Evolutionary conservation across 169 alveolate genomes (phyloP).

Genomic region (Plasmodium falciparum): DNA sequence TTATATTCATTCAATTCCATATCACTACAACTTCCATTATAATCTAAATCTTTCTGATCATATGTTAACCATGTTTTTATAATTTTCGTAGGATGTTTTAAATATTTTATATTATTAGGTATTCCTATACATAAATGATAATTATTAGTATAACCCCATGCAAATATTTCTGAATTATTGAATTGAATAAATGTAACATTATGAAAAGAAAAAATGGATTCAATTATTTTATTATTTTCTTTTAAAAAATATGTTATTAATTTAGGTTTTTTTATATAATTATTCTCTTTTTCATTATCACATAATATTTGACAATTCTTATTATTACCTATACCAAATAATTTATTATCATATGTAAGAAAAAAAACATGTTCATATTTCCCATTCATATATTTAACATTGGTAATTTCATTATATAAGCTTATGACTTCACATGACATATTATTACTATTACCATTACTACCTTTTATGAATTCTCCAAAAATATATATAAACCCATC

Average conservation of each 20-base stretch:
- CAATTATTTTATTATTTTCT: conserved; percentile 21
- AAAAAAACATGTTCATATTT: conserved; percentile 27
- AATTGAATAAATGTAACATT: conserved; percentile 13
- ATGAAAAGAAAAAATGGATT: conserved; percentile 11
- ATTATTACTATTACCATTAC: background rate
- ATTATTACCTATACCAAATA: conserved; percentile 75
- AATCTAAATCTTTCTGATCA: conserved; percentile 32
- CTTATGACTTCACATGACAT: conserved; percentile 23
- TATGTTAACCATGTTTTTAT: conserved; percentile 31
- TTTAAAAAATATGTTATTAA: conserved; percentile 73
- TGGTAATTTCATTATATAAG: conserved; percentile 68
- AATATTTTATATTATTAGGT: conserved; percentile 51
- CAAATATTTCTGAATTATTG: conserved; percentile 78
- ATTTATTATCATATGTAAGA: conserved; percentile 36
- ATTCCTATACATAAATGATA: conserved; percentile 82
- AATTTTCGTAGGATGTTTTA: conserved; percentile 81
- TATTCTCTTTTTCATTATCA: conserved; percentile 23
- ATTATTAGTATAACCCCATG: conserved; percentile 83
- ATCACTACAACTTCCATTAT: conserved; percentile 32
- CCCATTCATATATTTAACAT: conserved; percentile 65
- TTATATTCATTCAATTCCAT: background rate
- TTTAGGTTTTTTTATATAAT: conserved; percentile 50
- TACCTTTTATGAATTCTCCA: conserved; percentile 78
- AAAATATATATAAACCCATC: conserved; percentile 83
- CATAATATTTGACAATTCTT: conserved; percentile 61